Percentiles rank a stretch among this genome's conserved stretches.
Conservation (phyloP, 345 rosid species). For the Capsella bursapastoris region DNA sequence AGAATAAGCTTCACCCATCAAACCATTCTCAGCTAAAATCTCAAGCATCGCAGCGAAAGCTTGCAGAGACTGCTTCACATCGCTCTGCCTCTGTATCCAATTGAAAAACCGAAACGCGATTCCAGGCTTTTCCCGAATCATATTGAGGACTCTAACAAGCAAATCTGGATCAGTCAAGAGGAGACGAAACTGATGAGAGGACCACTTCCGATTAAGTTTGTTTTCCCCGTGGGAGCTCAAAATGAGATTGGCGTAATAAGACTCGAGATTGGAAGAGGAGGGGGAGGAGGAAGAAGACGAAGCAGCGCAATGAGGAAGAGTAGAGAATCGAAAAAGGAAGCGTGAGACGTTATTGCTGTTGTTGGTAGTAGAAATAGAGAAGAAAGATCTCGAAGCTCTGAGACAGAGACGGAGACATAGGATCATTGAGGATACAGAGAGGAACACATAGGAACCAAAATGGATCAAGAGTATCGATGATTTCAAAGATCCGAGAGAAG, state of each 20-base stretch:
- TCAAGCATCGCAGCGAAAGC: constrained; percentile 57
- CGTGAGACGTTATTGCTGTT: constrained; percentile 36
- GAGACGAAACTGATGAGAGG: constrained; percentile 48
- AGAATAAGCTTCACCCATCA: constrained; percentile 57
- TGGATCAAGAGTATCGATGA: constrained; percentile 28
- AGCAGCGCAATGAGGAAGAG: constrained; percentile 36
- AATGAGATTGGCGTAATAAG: constrained; percentile 56
- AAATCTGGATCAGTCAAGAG: constrained; percentile 56
- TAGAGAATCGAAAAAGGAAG: constrained; percentile 44
- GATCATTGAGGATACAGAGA: constrained; percentile 62
- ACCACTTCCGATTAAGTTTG: constrained; percentile 51
- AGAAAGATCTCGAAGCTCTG: constrained; percentile 66
- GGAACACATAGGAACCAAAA: constrained; percentile 45
- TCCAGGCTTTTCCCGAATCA: constrained; percentile 56
- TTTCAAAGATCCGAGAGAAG: constrained; percentile 27
- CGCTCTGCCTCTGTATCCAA: constrained; percentile 61
- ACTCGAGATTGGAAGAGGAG: constrained; percentile 32
- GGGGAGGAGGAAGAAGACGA: constrained; percentile 21
- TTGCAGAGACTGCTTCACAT: constrained; percentile 49
- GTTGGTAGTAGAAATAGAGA: constrained; percentile 30
- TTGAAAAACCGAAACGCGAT: constrained; percentile 61
- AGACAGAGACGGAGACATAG: constrained; percentile 52
- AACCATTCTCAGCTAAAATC: constrained; percentile 56
- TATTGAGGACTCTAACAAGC: constrained; percentile 54
- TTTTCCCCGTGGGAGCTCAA: constrained; percentile 46